A percentile compares a stretch with the other conserved stretches of the same genome.
Conservation (phyloP, 257 asterid genomes). For the Capsicum baccatum region DNA sequence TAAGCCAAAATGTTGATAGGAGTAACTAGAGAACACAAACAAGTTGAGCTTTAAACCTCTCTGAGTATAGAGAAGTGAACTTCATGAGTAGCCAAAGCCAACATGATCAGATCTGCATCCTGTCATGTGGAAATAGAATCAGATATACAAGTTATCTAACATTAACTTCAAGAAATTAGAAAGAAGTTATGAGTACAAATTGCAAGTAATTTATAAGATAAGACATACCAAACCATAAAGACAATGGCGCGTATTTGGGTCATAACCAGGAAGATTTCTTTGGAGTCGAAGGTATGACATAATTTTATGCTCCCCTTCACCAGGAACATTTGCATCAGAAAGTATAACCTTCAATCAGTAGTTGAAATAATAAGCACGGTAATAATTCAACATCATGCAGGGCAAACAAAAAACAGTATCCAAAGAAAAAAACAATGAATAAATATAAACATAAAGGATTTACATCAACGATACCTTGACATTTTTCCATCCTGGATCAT, state of each 20-base stretch:
- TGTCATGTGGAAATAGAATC: conserved; percentile 29
- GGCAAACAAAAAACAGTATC: not conserved
- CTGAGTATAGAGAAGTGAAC: conserved; percentile 62
- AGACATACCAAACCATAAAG: conserved; percentile 63
- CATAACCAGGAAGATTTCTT: conserved; percentile 51
- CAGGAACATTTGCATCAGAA: conserved; percentile 73
- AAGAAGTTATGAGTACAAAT: not conserved
- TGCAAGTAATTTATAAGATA: not conserved
- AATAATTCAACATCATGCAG: not conserved
- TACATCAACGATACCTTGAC: conserved; percentile 50
- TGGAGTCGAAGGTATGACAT: conserved; percentile 65
- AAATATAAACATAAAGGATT: not conserved
- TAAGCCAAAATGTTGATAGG: not conserved
- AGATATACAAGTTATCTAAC: not conserved
- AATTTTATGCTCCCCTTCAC: conserved; percentile 81
- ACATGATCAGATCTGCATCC: conserved; percentile 79
- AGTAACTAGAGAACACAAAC: not conserved
- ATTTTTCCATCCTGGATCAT: conserved; percentile 53
- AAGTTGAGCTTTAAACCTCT: conserved; percentile 51
- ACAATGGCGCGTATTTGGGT: conserved; percentile 68
- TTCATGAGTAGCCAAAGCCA: conserved; percentile 71
- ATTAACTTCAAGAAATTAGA: conserved; percentile 5
- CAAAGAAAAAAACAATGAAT: conserved; percentile 9
- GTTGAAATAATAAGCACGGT: conserved; percentile 23
- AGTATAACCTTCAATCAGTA: conserved; percentile 57